A percentile compares a stretch with the other conserved stretches of the same genome.
Evolutionary conservation across 441 rosid species (phyloP).

Genomic region (Biscutella laevigata): DNA sequence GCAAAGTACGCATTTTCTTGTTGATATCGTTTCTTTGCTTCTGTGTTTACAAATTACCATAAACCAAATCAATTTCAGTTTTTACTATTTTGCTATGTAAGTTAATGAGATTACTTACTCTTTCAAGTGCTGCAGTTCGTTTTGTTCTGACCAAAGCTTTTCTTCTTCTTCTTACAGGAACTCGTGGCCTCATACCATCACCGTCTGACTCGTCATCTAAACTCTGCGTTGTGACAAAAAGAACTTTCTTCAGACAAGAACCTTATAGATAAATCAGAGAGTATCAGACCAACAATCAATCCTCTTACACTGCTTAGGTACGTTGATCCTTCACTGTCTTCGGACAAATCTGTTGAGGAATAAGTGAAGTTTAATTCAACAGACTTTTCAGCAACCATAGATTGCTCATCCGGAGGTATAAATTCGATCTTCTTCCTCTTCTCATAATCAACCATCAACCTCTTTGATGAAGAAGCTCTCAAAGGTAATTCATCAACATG

Average conservation of each 20-base stretch:
- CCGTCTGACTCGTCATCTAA: conserved; percentile 26
- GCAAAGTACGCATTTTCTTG: conserved; percentile 44
- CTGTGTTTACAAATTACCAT: conserved; percentile 20
- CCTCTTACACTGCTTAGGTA: conserved; percentile 36
- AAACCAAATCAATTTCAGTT: conserved; percentile 1
- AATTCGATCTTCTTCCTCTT: conserved; percentile 4
- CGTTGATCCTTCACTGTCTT: conserved; percentile 26
- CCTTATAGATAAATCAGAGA: not conserved
- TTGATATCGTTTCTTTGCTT: conserved; percentile 36
- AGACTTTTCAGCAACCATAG: conserved; percentile 30
- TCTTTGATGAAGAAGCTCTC: conserved; percentile 13
- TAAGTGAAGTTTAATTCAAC: not conserved
- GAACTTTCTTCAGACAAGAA: conserved; percentile 7
- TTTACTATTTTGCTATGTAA: not conserved
- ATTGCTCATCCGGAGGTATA: conserved; percentile 42
- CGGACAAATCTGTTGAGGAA: conserved; percentile 10
- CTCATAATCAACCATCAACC: not conserved
- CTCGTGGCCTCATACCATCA: conserved; percentile 18
- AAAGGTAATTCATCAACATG: conserved; percentile 1
- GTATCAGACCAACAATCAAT: not conserved
- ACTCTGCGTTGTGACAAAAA: conserved; percentile 12
- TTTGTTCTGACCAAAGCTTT: conserved; percentile 23
- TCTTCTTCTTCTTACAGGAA: conserved; percentile 20
- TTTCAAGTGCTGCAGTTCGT: conserved; percentile 20
- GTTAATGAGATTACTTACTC: conserved; percentile 6